These are phyloP conservation scores for Penicillium sp. DNA, from an alignment of 2,329 filamentous ascomycete species.

Conservation along the genomic window DNA sequence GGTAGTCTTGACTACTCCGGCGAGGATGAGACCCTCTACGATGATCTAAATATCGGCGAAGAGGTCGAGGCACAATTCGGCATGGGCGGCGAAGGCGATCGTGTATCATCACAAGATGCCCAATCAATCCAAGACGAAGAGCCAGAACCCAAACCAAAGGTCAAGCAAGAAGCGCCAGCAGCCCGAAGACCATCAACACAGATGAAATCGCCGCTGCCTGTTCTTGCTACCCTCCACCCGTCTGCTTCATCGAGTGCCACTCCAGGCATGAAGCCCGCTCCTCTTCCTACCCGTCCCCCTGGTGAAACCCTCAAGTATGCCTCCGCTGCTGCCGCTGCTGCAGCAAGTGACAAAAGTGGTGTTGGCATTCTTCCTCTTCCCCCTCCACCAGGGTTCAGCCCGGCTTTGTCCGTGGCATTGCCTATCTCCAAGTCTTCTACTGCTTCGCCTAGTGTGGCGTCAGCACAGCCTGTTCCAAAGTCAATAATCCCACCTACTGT, in stretches of 20 bases:
- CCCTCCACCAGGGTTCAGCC: conserved; percentile 70
- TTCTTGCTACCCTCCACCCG: conserved; percentile 83
- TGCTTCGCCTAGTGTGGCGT: conserved; percentile 54
- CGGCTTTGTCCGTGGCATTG: conserved; percentile 52
- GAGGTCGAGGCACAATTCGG: conserved; percentile 81
- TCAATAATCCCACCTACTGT: conserved; percentile 38
- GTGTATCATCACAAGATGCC: conserved; percentile 89
- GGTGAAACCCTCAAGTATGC: conserved; percentile 95
- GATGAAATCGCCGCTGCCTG: conserved; percentile 90
- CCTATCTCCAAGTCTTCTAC: conserved; percentile 58
- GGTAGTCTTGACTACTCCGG: conserved; percentile 80
- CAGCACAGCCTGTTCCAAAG: conserved; percentile 51
- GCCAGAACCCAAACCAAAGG: conserved; percentile 62
- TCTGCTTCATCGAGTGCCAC: conserved; percentile 47
- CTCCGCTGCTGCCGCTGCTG: conserved; percentile 89
- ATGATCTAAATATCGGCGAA: conserved; percentile 87
- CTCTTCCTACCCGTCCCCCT: conserved; percentile 76
- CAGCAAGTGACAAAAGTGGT: conserved; percentile 81
- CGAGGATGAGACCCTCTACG: conserved; percentile 92
- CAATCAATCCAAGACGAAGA: conserved; percentile 88
- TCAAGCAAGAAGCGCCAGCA: conserved; percentile 58
- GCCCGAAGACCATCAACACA: conserved; percentile 78
- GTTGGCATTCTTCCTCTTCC: conserved; percentile 92
- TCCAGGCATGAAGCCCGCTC: conserved; percentile 85
- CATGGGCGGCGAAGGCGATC: conserved; percentile 76